Conservation (phyloP, 1,139 yeast species). For the Geotrichum candidum region DNA sequence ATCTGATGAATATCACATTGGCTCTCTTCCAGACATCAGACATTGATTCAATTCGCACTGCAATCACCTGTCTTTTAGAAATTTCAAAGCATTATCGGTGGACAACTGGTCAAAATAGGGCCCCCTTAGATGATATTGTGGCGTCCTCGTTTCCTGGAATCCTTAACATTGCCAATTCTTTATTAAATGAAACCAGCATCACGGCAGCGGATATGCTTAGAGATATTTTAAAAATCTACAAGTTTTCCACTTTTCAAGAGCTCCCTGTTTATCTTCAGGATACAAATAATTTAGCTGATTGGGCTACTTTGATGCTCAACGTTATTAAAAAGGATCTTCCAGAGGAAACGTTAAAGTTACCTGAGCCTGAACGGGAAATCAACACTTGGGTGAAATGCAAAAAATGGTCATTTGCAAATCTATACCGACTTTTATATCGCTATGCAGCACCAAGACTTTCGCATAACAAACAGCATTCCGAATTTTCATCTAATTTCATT, state of each 20-base stretch:
- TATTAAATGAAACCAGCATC: constrained; percentile 43
- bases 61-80: constrained; percentile 69
- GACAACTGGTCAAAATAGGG: constrained; percentile 58
- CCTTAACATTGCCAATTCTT: constrained; percentile 55
- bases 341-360: constrained; percentile 40
- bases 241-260: constrained; percentile 71
- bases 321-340: constrained; percentile 62
- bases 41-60: constrained; percentile 60
- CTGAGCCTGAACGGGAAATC: constrained; percentile 43
- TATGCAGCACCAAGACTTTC: constrained; percentile 48
- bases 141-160: constrained; percentile 62
- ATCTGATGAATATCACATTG: constrained; percentile 52
- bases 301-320: constrained; percentile 74
- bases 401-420: constrained; percentile 85
- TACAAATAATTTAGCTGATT: constrained; percentile 50
- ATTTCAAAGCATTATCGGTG: constrained; percentile 72
- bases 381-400: constrained; percentile 69
- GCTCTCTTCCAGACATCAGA: constrained; percentile 50
- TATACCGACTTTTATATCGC: constrained; percentile 63
- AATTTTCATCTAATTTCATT: constrained; percentile 33
- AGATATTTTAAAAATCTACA: constrained; percentile 68
- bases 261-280: constrained; percentile 65
- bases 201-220: constrained; percentile 70
- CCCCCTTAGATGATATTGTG: constrained; percentile 55
- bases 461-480: constrained; percentile 27